phyloP scores from a whole-genome alignment of 1,284 basidiomycete species.

The Hymenochaete sp. region DNA sequence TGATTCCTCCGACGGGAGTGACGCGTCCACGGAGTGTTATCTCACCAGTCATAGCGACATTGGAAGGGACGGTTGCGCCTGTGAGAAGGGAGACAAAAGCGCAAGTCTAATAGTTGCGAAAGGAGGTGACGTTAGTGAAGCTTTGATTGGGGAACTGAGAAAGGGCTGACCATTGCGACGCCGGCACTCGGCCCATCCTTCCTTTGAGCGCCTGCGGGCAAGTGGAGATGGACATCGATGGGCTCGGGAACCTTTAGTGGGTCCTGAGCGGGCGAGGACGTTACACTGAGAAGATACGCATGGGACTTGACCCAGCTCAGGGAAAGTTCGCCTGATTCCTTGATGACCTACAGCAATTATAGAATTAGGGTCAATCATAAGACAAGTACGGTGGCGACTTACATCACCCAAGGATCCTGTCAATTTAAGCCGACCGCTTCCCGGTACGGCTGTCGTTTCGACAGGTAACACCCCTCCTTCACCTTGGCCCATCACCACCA shows the following conservation, averaged over 20 bases:
- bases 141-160: background rate
- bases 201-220: slow-evolving; percentile 80
- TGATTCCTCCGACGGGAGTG: slow-evolving; percentile 77
- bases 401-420: slow-evolving; percentile 79
- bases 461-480: slow-evolving; percentile 82
- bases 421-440: slow-evolving; percentile 60
- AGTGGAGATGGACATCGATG: slow-evolving; percentile 82
- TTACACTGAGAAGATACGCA: slow-evolving; percentile 74
- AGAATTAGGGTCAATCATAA: slow-evolving; percentile 4
- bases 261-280: slow-evolving; percentile 56
- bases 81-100: slow-evolving; percentile 79
- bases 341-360: slow-evolving; percentile 53
- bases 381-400: background rate
- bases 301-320: slow-evolving; percentile 82
- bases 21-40: slow-evolving; percentile 74
- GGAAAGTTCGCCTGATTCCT: slow-evolving; percentile 82
- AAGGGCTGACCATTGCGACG: slow-evolving; percentile 61
- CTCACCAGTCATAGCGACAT: slow-evolving; percentile 74
- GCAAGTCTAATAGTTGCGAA: slow-evolving; percentile 42
- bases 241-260: slow-evolving; percentile 60
- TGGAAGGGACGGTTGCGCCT: slow-evolving; percentile 58
- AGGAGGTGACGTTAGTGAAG: background rate
- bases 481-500: slow-evolving; percentile 84
- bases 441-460: slow-evolving; percentile 70
- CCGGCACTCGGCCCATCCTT: slow-evolving; percentile 90